A percentile compares a stretch with the other conserved stretches of the same genome.
phyloP scores from a whole-genome alignment of 163 green algal genomes.

The Trebouxia gelatinosa region DNA sequence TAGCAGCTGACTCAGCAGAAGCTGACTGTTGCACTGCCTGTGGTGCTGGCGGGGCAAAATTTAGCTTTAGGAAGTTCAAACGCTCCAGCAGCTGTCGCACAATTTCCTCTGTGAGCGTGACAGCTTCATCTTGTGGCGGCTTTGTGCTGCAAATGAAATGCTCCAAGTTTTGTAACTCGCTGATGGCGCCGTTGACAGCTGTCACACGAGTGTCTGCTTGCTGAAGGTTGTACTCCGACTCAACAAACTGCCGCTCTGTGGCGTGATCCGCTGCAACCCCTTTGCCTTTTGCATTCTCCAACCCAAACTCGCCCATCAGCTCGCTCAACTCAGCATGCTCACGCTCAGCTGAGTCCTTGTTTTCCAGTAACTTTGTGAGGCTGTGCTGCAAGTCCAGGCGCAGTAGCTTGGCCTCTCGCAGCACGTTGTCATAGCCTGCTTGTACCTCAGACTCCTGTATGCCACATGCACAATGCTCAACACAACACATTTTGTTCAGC shows the following conservation, averaged over 20 bases:
- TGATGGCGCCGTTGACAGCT: slow-evolving; percentile 29
- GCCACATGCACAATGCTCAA: not conserved
- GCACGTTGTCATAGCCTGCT: slow-evolving; percentile 28
- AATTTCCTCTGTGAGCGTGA: slow-evolving; percentile 35
- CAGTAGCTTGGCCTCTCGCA: slow-evolving; percentile 32
- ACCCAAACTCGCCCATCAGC: slow-evolving; percentile 29
- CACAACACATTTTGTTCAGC: too few species aligned
- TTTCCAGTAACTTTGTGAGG: slow-evolving; percentile 1
- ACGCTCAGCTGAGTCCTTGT: slow-evolving; percentile 16
- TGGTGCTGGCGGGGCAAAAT: not conserved
- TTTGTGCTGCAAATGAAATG: slow-evolving; percentile 32
- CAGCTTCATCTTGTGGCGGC: slow-evolving; percentile 48
- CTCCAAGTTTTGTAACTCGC: slow-evolving; percentile 34
- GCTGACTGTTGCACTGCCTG: too few species aligned
- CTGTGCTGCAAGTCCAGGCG: slow-evolving; percentile 24
- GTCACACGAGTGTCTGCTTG: slow-evolving; percentile 9
- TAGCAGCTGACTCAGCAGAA: not conserved
- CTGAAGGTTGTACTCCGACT: slow-evolving; percentile 11
- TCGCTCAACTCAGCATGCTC: slow-evolving; percentile 15
- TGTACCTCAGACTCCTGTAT: slow-evolving; percentile 33
- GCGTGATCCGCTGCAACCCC: slow-evolving; percentile 5
- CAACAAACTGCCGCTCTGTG: slow-evolving; percentile 16
- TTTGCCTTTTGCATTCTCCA: slow-evolving; percentile 21
- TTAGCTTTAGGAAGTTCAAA: slow-evolving; percentile 18
- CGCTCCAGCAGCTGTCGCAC: slow-evolving; percentile 34